These are phyloP conservation scores for Sideroxylon spinosum DNA, from an alignment of 179 eudicot genomes.

Conservation along the genomic window DNA sequence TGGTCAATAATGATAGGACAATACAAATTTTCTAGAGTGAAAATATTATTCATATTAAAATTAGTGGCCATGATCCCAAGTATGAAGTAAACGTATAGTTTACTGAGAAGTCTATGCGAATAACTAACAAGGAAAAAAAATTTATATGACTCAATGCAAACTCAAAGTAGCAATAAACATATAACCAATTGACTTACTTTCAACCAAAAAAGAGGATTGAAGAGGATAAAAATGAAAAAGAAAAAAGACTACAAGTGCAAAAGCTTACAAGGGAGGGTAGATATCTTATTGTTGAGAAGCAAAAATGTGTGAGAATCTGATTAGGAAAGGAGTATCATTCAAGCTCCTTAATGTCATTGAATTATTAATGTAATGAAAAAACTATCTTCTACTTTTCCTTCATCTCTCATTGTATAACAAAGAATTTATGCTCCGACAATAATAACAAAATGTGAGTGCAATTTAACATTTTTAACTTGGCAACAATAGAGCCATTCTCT, in stretches of 20 bases:
- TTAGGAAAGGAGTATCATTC: not conserved
- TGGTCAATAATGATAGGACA: too few relatives aligned
- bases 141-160: too few relatives aligned
- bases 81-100: not conserved
- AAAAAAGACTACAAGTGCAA: not conserved
- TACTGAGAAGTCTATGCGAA: not conserved
- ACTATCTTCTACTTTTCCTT: not conserved
- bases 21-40: not conserved
- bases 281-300: not conserved
- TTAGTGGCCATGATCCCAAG: not conserved
- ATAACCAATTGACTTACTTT: too few relatives aligned
- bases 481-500: slow-evolving; percentile 15
- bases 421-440: not conserved
- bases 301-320: not conserved
- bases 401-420: not conserved
- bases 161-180: too few relatives aligned
- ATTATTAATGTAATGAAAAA: not conserved
- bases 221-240: not conserved
- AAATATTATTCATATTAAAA: slow-evolving; percentile 16
- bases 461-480: slow-evolving; percentile 5
- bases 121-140: not conserved
- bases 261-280: not conserved
- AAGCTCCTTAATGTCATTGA: not conserved
- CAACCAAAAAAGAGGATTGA: too few relatives aligned
- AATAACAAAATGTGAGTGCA: not conserved